Conservation (phyloP, 495 filamentous ascomycete genomes). For the Aspergillus asperescens region DNA sequence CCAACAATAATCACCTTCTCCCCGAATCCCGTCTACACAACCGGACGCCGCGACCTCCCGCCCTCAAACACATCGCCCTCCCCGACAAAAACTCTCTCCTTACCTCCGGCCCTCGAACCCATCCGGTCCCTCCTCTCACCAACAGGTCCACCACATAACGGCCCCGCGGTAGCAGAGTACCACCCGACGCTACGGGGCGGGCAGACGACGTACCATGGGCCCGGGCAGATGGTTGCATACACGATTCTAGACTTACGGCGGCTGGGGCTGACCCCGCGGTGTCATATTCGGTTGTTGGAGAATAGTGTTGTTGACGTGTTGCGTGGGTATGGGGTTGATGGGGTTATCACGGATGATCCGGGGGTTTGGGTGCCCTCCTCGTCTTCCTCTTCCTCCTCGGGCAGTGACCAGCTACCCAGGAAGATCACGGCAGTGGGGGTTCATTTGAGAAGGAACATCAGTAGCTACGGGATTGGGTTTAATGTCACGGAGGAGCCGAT, state of each 20-base stretch:
- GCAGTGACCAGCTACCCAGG: constrained; percentile 22
- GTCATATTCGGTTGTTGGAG: constrained; percentile 73
- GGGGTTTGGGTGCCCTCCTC: constrained; percentile 77
- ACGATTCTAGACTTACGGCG: constrained; percentile 72
- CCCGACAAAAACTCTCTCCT: constrained; percentile 26
- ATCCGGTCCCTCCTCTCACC: constrained; percentile 30
- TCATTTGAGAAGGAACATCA: constrained; percentile 77
- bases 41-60: constrained; percentile 73
- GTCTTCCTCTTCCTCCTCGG: background rate
- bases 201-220: constrained; percentile 92
- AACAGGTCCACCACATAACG: constrained; percentile 28
- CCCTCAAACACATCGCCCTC: constrained; percentile 42
- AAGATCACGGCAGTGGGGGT: constrained; percentile 92
- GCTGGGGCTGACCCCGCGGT: constrained; percentile 50
- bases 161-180: constrained; percentile 50
- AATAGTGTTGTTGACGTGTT: constrained; percentile 63
- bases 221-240: constrained; percentile 86
- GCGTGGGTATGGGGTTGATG: constrained; percentile 47
- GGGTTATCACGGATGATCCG: constrained; percentile 64
- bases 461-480: constrained; percentile 79
- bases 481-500: constrained; percentile 65
- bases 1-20: constrained; percentile 79
- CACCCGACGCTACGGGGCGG: constrained; percentile 73
- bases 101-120: constrained; percentile 36
- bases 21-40: constrained; percentile 81